phyloP scores from a whole-genome alignment of 202 grass and related monocot genomes.

The Bolboschoenoplectus hybrid region DNA sequence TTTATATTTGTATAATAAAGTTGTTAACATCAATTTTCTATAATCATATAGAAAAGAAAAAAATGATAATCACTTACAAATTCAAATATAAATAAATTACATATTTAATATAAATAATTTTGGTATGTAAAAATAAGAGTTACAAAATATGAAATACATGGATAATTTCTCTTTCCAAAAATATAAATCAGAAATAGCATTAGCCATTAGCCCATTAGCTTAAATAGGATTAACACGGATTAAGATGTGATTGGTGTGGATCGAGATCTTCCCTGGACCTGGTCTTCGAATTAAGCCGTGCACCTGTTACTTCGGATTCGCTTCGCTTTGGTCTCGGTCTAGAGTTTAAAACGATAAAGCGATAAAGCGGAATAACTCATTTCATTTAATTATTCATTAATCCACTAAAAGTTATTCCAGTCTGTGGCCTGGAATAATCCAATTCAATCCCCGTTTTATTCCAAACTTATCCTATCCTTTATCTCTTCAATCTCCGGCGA shows the following conservation, averaged over 20 bases:
- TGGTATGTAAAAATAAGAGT: no score
- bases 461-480: conserved; percentile 22
- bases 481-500: background rate
- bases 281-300: background rate
- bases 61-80: no score
- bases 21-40: no score
- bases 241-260: background rate
- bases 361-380: background rate
- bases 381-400: background rate
- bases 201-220: background rate
- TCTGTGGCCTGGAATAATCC: background rate
- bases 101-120: no score
- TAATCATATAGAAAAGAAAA: no score
- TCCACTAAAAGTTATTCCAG: conserved; percentile 24
- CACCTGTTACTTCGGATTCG: background rate
- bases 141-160: no score
- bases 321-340: background rate
- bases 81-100: no score
- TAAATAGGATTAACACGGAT: background rate
- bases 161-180: background rate
- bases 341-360: background rate
- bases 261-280: background rate
- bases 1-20: no score
- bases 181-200: background rate
- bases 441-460: conserved; percentile 10